phyloP scores from a whole-genome alignment of 768 basidiomycete species.

The Tulasnella sp. region DNA sequence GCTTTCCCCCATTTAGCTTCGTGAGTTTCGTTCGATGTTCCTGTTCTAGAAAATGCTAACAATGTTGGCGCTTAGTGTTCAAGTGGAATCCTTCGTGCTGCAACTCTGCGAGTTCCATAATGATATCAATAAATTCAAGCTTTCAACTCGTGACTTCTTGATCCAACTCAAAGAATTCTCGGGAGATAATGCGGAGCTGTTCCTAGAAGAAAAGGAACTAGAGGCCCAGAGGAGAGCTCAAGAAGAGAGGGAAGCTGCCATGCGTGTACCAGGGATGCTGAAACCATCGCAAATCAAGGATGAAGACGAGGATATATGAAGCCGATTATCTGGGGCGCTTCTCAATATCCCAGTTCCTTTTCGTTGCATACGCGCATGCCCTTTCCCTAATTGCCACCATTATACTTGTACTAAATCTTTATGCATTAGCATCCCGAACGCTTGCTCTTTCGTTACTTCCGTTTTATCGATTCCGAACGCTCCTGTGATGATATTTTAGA shows the following conservation, averaged over 20 bases:
- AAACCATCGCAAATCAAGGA: conserved; percentile 92
- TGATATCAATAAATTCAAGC: conserved; percentile 48
- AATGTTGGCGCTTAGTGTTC: conserved; percentile 19
- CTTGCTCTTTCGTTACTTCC: too few species aligned
- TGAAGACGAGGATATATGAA: conserved; percentile 42
- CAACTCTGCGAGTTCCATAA: conserved; percentile 29
- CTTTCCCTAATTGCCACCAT: too few species aligned
- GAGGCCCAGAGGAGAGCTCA: conserved; percentile 66
- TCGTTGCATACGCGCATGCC: too few species aligned
- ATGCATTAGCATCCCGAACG: too few species aligned
- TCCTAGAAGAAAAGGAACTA: conserved; percentile 85
- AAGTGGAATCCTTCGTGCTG: conserved; percentile 30
- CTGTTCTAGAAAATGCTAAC: background rate
- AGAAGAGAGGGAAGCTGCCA: conserved; percentile 76
- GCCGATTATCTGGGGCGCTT: too few species aligned
- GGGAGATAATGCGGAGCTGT: conserved; percentile 84
- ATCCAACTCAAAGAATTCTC: conserved; percentile 97
- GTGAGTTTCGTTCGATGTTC: conserved; percentile 33
- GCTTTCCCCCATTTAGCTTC: conserved; percentile 89
- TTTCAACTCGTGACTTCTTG: conserved; percentile 90
- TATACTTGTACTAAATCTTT: too few species aligned
- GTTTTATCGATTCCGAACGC: too few species aligned
- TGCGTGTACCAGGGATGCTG: conserved; percentile 94
- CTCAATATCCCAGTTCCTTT: too few species aligned
- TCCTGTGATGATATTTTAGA: too few species aligned